A percentile compares a stretch with the other conserved stretches of the same genome.
Evolutionary conservation across 1,284 basidiomycete species (phyloP).

Genomic region (Paramarasmius palmivorus): DNA sequence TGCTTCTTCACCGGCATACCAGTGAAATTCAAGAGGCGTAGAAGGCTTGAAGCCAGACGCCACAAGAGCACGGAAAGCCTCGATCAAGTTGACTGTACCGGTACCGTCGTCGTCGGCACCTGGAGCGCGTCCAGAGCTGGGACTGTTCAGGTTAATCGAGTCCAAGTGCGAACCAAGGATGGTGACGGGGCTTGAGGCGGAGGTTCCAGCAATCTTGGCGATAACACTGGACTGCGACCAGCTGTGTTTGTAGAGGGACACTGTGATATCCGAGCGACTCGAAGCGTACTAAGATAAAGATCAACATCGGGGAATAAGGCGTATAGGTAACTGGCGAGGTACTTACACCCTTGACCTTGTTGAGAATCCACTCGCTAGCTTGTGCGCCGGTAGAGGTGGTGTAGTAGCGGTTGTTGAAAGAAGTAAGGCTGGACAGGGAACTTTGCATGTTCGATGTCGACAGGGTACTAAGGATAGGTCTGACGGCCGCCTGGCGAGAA

Average conservation of each 20-base stretch:
- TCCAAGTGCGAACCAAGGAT: conserved; percentile 47
- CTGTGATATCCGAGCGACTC: conserved; percentile 3
- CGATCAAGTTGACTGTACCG: conserved; percentile 38
- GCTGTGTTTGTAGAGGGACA: not conserved
- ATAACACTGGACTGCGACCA: conserved; percentile 2
- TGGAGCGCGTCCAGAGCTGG: conserved; percentile 33
- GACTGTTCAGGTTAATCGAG: conserved; percentile 10
- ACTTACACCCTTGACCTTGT: conserved; percentile 1
- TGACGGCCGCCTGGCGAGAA: conserved; percentile 38
- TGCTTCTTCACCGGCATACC: conserved; percentile 54
- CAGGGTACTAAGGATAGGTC: conserved; percentile 37
- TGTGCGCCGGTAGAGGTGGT: conserved; percentile 38
- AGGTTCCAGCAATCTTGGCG: conserved; percentile 2
- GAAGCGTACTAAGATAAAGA: not conserved
- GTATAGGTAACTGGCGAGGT: too few species aligned
- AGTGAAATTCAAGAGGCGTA: conserved; percentile 55
- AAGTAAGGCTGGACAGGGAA: conserved; percentile 37
- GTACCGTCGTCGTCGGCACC: conserved; percentile 38
- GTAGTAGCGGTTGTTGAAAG: conserved; percentile 50
- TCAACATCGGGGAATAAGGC: not conserved
- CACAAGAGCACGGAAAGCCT: conserved; percentile 49
- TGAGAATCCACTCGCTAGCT: conserved; percentile 39
- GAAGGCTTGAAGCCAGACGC: conserved; percentile 40
- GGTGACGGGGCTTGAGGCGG: conserved; percentile 22
- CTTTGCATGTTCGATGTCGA: conserved; percentile 43